These are phyloP conservation scores for Licmophora abbreviata DNA, from an alignment of 108 stramenopile genomes.

Conservation along the genomic window DNA sequence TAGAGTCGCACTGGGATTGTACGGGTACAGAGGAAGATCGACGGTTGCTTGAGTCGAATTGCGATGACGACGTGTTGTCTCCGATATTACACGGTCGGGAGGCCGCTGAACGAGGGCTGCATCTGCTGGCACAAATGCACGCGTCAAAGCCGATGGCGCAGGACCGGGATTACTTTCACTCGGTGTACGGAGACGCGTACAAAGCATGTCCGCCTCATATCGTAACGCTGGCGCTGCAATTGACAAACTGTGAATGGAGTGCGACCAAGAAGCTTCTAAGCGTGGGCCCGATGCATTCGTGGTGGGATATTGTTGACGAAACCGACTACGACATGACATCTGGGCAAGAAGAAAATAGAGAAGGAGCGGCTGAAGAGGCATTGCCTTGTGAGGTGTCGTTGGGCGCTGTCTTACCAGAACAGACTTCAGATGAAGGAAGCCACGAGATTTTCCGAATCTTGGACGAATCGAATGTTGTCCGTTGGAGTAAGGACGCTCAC, in stretches of 20 bases:
- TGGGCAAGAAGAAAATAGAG: background rate
- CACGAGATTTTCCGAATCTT: background rate
- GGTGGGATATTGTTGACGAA: background rate
- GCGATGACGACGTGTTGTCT: background rate
- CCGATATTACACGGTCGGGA: background rate
- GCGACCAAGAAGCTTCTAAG: background rate
- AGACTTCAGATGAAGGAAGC: background rate
- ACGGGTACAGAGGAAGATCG: background rate
- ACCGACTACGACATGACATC: background rate
- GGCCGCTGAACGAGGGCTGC: slow-evolving; percentile 3
- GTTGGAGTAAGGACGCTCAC: background rate
- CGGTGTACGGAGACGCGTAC: background rate
- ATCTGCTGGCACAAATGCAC: background rate
- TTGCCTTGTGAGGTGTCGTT: background rate
- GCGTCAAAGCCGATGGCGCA: background rate
- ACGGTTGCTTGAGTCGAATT: background rate
- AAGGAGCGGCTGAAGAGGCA: background rate
- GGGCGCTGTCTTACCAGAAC: background rate
- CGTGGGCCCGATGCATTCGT: background rate
- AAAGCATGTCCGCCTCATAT: background rate
- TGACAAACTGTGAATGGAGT: background rate
- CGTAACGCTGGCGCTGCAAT: background rate
- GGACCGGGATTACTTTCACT: slow-evolving; percentile 6
- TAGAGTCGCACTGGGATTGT: slow-evolving; percentile 42
- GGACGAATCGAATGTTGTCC: background rate